A percentile compares a stretch with the other conserved stretches of the same genome.
These are phyloP conservation scores for Xylariaceae sp. DNA, from an alignment of 2,329 filamentous ascomycete species.

Conservation along the genomic window DNA sequence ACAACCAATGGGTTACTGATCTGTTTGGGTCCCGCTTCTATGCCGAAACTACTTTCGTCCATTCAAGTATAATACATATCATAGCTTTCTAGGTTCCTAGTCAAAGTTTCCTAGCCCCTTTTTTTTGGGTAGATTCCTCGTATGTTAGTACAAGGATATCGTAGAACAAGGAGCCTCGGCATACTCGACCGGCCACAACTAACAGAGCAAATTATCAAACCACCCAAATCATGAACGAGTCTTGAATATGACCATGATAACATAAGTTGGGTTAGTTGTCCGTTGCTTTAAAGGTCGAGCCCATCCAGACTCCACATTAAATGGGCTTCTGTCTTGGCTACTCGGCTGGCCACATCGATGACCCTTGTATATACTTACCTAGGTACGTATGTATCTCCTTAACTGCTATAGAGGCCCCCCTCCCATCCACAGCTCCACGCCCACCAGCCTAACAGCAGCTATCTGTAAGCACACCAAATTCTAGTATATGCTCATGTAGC, in stretches of 20 bases:
- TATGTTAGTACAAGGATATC: background rate
- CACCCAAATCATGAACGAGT: background rate
- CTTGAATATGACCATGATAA: background rate
- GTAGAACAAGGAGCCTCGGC: background rate
- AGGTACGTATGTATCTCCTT: too few relatives aligned
- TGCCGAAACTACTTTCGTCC: background rate
- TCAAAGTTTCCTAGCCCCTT: background rate
- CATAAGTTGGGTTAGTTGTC: background rate
- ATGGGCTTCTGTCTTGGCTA: too few relatives aligned
- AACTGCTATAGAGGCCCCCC: too few relatives aligned
- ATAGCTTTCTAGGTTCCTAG: background rate
- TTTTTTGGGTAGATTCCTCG: background rate
- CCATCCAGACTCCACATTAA: too few relatives aligned
- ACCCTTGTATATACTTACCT: too few relatives aligned
- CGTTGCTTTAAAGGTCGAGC: background rate
- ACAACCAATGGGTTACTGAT: background rate
- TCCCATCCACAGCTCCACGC: too few relatives aligned
- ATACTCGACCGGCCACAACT: background rate
- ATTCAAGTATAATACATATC: background rate
- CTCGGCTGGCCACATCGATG: too few relatives aligned
- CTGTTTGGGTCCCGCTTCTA: background rate
- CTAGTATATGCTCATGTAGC: too few relatives aligned
- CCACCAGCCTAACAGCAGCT: too few relatives aligned
- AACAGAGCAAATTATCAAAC: background rate
- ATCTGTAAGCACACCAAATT: too few relatives aligned